Evolutionary conservation across 371 early-diverging fungal species (phyloP).

Genomic region (Funneliformis caledonium): DNA sequence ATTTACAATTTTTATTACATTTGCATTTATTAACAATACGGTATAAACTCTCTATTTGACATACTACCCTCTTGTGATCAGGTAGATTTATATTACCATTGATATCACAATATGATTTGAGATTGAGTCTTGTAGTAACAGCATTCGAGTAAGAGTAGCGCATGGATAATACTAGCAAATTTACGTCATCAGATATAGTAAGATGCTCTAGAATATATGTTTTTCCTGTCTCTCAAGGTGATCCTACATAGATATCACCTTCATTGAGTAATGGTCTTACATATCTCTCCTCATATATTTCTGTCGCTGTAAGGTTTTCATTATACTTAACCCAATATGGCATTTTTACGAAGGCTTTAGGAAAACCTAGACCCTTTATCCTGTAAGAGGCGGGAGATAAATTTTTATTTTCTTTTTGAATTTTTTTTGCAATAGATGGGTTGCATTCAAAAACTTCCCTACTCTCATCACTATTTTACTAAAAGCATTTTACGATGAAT

Average conservation of each 20-base stretch:
- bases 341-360: not conserved
- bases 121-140: constrained; percentile 37
- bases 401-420: too few species aligned
- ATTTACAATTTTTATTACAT: constrained; percentile 32
- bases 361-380: constrained; percentile 7
- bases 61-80: constrained; percentile 27
- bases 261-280: too few species aligned
- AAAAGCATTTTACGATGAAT: constrained; percentile 11
- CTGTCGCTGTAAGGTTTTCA: too few species aligned
- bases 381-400: not conserved
- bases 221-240: too few species aligned
- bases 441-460: too few species aligned
- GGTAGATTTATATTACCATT: constrained; percentile 28
- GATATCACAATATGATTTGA: constrained; percentile 35
- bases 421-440: too few species aligned
- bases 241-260: too few species aligned
- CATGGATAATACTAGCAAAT: constrained; percentile 28
- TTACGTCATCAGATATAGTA: constrained; percentile 6
- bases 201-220: constrained; percentile 6
- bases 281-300: too few species aligned
- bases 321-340: too few species aligned
- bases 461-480: too few species aligned
- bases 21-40: not conserved
- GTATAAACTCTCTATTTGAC: constrained; percentile 27
- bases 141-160: constrained; percentile 4